Percentiles rank a stretch among this genome's conserved stretches.
Conservation (phyloP, 1,284 basidiomycete species). For the Melampsora larici-populina region DNA sequence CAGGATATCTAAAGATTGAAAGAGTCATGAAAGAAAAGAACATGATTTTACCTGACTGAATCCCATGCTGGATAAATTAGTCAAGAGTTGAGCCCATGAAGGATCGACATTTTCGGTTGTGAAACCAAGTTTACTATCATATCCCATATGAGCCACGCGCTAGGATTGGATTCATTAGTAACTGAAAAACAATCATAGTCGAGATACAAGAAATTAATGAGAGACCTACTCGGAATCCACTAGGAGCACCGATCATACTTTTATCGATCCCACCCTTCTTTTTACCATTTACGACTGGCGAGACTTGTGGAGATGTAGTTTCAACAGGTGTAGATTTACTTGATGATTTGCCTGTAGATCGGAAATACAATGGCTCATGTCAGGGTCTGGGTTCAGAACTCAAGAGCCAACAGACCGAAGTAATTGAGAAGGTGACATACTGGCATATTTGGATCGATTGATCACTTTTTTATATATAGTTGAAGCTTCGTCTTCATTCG, state of each 20-base stretch:
- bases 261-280: slow-evolving; percentile 30
- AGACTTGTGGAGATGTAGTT: neutral
- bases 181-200: no score
- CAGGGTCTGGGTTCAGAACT: no score
- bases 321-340: slow-evolving; percentile 10
- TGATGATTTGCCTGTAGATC: slow-evolving; percentile 18
- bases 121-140: slow-evolving; percentile 79
- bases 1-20: neutral
- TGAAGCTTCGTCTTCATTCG: slow-evolving; percentile 80
- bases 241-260: slow-evolving; percentile 37
- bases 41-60: slow-evolving; percentile 21
- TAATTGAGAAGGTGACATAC: slow-evolving; percentile 48
- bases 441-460: slow-evolving; percentile 63
- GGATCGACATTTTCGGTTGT: slow-evolving; percentile 84
- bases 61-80: slow-evolving; percentile 68
- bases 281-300: slow-evolving; percentile 13
- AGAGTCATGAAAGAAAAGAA: neutral
- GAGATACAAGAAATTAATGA: neutral
- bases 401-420: neutral
- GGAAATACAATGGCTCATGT: neutral
- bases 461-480: slow-evolving; percentile 85
- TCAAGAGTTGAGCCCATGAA: slow-evolving; percentile 78
- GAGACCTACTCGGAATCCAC: slow-evolving; percentile 21
- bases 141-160: slow-evolving; percentile 94
- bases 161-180: no score